Evolutionary conservation across 148 eudicot species (phyloP).

Genomic region (Dianthus caryophyllus): DNA sequence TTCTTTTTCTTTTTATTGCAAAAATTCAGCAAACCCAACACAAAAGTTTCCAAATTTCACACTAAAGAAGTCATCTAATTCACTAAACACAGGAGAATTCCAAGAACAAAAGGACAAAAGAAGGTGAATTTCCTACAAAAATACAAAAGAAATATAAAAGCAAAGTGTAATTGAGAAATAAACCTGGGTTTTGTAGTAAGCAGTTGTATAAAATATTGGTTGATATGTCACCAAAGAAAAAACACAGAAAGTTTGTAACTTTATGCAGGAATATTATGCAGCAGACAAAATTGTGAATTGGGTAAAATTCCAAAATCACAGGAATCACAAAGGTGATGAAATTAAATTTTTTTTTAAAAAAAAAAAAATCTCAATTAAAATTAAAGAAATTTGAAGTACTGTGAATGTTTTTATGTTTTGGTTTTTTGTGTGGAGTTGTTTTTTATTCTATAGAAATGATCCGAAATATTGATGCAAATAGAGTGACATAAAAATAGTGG

Average conservation of each 20-base stretch:
- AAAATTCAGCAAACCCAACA: conserved; percentile 8
- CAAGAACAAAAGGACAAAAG: not conserved
- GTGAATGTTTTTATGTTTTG: not conserved
- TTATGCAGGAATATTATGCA: not conserved
- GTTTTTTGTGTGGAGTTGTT: conserved; percentile 9
- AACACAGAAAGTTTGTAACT: conserved; percentile 16
- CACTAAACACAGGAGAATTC: not conserved
- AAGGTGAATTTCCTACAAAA: not conserved
- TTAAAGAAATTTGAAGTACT: not conserved
- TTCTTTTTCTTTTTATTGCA: too few relatives aligned
- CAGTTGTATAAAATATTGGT: not conserved
- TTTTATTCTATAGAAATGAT: too few relatives aligned
- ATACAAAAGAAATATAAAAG: not conserved
- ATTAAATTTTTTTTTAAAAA: too few relatives aligned
- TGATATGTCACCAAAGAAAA: conserved; percentile 1
- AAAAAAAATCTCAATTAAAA: conserved; percentile 4
- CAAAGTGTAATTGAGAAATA: conserved; percentile 7
- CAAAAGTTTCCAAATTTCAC: conserved; percentile 2
- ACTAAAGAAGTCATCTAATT: not conserved
- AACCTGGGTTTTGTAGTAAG: conserved; percentile 9
- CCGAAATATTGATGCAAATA: too few relatives aligned
- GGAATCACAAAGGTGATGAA: not conserved
- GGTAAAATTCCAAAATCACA: conserved; percentile 14
- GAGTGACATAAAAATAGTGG: not conserved
- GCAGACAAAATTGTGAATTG: not conserved